These are phyloP conservation scores for Ustilago loliicola DNA, from an alignment of 1,284 basidiomycete species.

Conservation along the genomic window DNA sequence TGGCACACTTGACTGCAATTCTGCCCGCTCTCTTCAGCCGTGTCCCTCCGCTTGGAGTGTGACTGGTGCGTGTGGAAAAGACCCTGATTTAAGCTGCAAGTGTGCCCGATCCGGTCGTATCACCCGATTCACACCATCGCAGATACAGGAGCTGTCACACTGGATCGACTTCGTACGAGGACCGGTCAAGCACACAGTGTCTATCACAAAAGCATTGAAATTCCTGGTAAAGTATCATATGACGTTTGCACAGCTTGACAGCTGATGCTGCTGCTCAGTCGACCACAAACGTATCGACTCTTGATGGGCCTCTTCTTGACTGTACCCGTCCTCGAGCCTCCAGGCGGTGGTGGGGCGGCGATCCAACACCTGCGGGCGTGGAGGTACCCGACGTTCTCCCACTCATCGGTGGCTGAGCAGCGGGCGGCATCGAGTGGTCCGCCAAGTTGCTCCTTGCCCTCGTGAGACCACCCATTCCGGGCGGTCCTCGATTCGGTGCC, in stretches of 20 bases:
- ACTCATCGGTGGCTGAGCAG: constrained; percentile 52
- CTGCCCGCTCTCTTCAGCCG: neutral
- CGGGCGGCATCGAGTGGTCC: constrained; percentile 60
- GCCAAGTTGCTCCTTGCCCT: constrained; percentile 59
- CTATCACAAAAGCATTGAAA: constrained; percentile 2
- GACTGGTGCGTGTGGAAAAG: constrained; percentile 9
- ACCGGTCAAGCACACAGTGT: too few relatives aligned
- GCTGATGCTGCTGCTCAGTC: constrained; percentile 36
- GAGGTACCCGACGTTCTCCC: constrained; percentile 16
- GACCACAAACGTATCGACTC: constrained; percentile 66
- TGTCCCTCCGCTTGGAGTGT: neutral
- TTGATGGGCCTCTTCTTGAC: constrained; percentile 68
- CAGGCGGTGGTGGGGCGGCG: constrained; percentile 50
- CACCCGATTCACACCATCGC: neutral
- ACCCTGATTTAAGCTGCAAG: neutral
- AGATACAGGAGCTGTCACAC: too few relatives aligned
- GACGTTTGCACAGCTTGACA: neutral
- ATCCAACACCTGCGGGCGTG: constrained; percentile 32
- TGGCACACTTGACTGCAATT: neutral
- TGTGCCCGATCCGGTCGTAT: neutral
- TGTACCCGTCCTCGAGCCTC: constrained; percentile 38
- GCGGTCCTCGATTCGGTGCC: constrained; percentile 26
- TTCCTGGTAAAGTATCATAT: neutral
- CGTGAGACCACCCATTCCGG: constrained; percentile 30
- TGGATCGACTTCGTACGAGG: neutral